phyloP scores from a whole-genome alignment of 2,329 filamentous ascomycete genomes.

The Seiridium unicorne region DNA sequence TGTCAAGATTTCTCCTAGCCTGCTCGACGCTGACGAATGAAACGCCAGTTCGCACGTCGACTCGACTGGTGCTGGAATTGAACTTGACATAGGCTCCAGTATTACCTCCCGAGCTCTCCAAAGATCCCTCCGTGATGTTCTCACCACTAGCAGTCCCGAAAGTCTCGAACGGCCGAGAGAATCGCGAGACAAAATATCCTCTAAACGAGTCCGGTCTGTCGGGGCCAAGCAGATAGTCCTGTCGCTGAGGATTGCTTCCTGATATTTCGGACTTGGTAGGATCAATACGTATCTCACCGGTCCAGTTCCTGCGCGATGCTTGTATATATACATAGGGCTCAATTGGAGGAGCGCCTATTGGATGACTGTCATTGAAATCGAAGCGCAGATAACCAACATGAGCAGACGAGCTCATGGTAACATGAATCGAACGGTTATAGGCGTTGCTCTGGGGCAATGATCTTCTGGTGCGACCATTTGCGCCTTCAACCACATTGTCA shows the following conservation, averaged over 20 bases:
- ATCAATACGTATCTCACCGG: conserved; percentile 32
- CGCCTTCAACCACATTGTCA: conserved; percentile 32
- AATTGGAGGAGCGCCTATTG: no score
- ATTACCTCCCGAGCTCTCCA: conserved; percentile 29
- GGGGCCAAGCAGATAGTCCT: conserved; percentile 44
- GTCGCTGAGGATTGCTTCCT: conserved; percentile 42
- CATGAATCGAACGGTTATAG: conserved; percentile 21
- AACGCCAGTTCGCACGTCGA: conserved; percentile 43
- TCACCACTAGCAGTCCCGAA: conserved; percentile 33
- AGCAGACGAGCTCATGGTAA: conserved; percentile 38
- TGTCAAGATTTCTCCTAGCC: conserved; percentile 41
- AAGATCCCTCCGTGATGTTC: conserved; percentile 18
- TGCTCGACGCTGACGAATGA: conserved; percentile 47
- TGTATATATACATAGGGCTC: not conserved
- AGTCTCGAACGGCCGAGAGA: conserved; percentile 38
- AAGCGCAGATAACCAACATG: conserved; percentile 40
- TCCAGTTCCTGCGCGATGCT: not conserved
- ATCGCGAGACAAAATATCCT: conserved; percentile 45
- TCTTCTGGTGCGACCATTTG: conserved; percentile 36
- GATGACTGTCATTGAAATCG: conserved; percentile 25
- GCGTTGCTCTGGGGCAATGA: conserved; percentile 9
- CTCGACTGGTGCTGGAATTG: conserved; percentile 17
- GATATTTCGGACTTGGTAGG: conserved; percentile 32
- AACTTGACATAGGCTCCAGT: conserved; percentile 38
- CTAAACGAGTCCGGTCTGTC: conserved; percentile 37